Conservation (phyloP, 83 land plant species). For the Picea abies region DNA sequence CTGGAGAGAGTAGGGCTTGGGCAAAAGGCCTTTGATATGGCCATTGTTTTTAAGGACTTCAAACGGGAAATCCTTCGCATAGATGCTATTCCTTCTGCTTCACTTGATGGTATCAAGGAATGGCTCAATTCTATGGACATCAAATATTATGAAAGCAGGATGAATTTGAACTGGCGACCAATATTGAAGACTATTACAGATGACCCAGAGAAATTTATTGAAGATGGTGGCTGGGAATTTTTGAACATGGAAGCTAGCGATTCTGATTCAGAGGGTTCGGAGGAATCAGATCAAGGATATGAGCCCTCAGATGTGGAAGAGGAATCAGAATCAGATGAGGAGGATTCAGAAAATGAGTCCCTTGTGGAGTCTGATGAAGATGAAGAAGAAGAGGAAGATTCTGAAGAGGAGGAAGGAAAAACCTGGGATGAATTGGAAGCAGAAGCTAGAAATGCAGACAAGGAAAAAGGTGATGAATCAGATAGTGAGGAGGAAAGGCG, state of each 20-base stretch:
- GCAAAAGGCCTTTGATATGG: constrained; percentile 90
- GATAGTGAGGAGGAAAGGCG: constrained; percentile 80
- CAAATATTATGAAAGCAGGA: constrained; percentile 84
- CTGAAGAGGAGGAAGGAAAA: constrained; percentile 75
- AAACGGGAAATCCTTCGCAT: constrained; percentile 79
- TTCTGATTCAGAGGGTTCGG: constrained; percentile 72
- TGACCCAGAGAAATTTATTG: constrained; percentile 81
- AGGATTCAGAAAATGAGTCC: constrained; percentile 62
- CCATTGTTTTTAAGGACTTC: constrained; percentile 88
- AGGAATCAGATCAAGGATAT: constrained; percentile 69
- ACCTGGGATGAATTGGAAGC: constrained; percentile 78
- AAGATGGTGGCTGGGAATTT: constrained; percentile 92
- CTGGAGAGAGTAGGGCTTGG: constrained; percentile 88
- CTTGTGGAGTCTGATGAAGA: constrained; percentile 88
- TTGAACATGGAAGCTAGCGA: constrained; percentile 83
- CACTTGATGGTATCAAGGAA: constrained; percentile 81
- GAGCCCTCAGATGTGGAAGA: constrained; percentile 69
- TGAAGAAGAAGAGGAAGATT: constrained; percentile 70
- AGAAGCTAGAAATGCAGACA: constrained; percentile 71
- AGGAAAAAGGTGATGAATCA: constrained; percentile 66
- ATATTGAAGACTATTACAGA: constrained; percentile 83
- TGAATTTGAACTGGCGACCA: constrained; percentile 85
- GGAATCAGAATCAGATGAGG: constrained; percentile 83
- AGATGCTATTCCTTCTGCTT: constrained; percentile 81
- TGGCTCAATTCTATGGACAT: constrained; percentile 83